phyloP scores from a whole-genome alignment of 2,329 filamentous ascomycete species.

The Zarea fungicola region DNA sequence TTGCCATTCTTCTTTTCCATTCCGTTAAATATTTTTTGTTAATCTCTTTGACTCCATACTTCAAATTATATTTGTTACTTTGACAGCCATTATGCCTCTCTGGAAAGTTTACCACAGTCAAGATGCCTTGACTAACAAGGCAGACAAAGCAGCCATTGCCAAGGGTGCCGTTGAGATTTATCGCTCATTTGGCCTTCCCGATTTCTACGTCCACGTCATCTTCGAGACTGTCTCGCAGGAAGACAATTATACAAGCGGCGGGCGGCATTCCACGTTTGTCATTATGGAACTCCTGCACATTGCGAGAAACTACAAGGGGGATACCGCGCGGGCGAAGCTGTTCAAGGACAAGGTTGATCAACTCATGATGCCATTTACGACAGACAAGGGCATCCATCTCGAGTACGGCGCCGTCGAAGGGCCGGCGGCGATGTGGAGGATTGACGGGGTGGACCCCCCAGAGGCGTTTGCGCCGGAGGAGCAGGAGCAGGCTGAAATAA shows the following conservation, averaged over 20 bases:
- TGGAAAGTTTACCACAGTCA: not conserved
- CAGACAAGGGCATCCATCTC: not conserved
- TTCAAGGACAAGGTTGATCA: not conserved
- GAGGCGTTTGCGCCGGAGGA: not conserved
- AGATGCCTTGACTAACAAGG: not conserved
- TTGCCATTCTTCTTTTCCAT: too few relatives aligned
- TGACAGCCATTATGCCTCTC: too few relatives aligned
- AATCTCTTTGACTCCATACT: too few relatives aligned
- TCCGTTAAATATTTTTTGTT: too few relatives aligned
- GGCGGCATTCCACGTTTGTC: not conserved
- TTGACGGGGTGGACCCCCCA: not conserved
- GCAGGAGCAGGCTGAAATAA: not conserved
- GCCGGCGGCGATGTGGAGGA: not conserved
- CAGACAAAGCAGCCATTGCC: not conserved
- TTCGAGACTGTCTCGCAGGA: not conserved
- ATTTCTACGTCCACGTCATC: not conserved
- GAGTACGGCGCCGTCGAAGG: not conserved
- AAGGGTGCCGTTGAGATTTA: not conserved
- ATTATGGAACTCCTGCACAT: not conserved
- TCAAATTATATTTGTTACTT: too few relatives aligned
- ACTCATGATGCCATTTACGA: not conserved
- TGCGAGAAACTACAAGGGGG: not conserved
- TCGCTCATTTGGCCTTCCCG: not conserved
- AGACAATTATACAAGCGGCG: too few relatives aligned
- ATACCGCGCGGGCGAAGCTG: not conserved